Percentiles rank a stretch among this genome's conserved stretches.
Conservation (phyloP, 2,329 filamentous ascomycete species). For the Waltergamsia citrina region DNA sequence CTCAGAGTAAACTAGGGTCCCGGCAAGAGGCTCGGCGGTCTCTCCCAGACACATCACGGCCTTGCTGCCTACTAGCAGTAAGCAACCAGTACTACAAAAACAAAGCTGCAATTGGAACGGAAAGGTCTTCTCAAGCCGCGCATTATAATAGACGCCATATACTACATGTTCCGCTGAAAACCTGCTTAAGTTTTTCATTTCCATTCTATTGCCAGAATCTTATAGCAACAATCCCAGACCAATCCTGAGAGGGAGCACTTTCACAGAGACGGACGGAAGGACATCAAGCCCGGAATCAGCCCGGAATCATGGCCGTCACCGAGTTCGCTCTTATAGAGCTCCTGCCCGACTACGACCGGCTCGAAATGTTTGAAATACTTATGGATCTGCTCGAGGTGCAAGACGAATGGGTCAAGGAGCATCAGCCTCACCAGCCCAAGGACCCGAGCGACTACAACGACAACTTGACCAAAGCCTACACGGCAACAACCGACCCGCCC, state of each 20-base stretch:
- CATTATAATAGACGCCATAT: too few relatives aligned
- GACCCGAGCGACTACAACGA: constrained; percentile 15
- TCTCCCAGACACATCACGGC: too few relatives aligned
- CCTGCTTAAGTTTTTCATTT: too few relatives aligned
- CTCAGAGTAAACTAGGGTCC: too few relatives aligned
- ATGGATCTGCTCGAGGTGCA: constrained; percentile 22
- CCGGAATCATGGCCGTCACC: constrained; percentile 23
- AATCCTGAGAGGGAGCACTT: background rate
- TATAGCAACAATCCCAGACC: background rate
- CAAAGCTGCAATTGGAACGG: too few relatives aligned
- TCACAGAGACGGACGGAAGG: too few relatives aligned
- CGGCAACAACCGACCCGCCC: constrained; percentile 23
- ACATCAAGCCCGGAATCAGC: background rate
- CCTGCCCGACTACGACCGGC: constrained; percentile 13
- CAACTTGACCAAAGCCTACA: constrained; percentile 23
- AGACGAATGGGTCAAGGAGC: constrained; percentile 26
- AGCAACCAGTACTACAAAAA: too few relatives aligned
- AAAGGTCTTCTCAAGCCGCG: too few relatives aligned
- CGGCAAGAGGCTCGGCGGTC: too few relatives aligned
- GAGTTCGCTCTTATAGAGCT: constrained; percentile 28
- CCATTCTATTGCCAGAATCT: too few relatives aligned
- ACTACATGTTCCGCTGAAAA: too few relatives aligned
- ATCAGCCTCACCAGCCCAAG: constrained; percentile 23
- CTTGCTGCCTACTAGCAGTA: too few relatives aligned
- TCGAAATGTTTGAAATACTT: constrained; percentile 22